phyloP scores from a whole-genome alignment of 441 rosid genomes.

The Brassica hybrid region DNA sequence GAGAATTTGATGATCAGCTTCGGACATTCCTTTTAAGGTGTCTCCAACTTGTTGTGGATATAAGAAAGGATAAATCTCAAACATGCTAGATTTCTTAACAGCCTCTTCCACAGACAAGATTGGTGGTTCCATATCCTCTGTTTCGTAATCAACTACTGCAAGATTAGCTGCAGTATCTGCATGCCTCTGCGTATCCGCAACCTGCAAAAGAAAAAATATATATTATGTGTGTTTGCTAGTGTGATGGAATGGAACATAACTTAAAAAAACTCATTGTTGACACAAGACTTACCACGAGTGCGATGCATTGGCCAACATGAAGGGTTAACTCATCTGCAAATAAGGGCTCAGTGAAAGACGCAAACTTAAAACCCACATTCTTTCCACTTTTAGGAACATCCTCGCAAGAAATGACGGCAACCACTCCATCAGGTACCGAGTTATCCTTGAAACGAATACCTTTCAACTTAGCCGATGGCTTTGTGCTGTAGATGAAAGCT shows the following conservation, averaged over 20 bases:
- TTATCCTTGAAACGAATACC: conserved; percentile 53
- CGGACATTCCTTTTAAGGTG: conserved; percentile 78
- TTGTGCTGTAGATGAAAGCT: conserved; percentile 81
- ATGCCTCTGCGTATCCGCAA: conserved; percentile 82
- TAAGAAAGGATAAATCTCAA: conserved; percentile 54
- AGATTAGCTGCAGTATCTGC: conserved; percentile 72
- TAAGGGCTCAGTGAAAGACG: conserved; percentile 58
- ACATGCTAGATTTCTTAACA: conserved; percentile 62
- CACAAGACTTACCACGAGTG: conserved; percentile 68
- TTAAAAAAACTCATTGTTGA: conserved; percentile 6
- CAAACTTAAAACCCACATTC: conserved; percentile 59
- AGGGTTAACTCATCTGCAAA: conserved; percentile 64
- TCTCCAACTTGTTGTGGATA: conserved; percentile 73
- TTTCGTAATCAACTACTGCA: conserved; percentile 65
- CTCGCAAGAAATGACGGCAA: conserved; percentile 54
- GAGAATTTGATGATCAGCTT: conserved; percentile 76
- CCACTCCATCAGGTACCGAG: conserved; percentile 49
- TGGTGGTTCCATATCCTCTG: conserved; percentile 65
- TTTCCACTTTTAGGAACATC: conserved; percentile 75
- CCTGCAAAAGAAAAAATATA: conserved; percentile 53
- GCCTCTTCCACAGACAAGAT: conserved; percentile 83
- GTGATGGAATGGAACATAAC: conserved; percentile 21
- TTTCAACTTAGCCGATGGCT: conserved; percentile 71
- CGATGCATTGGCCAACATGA: conserved; percentile 72
- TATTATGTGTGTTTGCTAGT: neutral